These are phyloP conservation scores for Xylaria sp. DNA, from an alignment of 2,329 filamentous ascomycete species.

Conservation along the genomic window DNA sequence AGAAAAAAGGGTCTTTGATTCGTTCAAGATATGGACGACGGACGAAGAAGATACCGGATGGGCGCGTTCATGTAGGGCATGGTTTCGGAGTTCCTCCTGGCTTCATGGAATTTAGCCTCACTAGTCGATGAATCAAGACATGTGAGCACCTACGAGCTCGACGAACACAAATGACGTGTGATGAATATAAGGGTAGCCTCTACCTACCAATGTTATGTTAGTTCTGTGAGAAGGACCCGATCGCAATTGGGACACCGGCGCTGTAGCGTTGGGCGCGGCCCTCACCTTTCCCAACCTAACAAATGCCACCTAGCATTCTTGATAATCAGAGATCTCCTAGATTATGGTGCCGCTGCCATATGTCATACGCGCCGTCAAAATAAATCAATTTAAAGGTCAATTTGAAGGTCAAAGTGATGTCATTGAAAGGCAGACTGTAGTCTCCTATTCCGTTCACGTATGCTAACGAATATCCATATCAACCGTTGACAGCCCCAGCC, in stretches of 20 bases:
- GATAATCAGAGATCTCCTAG: neutral
- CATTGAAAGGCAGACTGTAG: constrained; percentile 34
- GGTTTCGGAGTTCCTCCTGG: constrained; percentile 57
- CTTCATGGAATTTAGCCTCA: constrained; percentile 58
- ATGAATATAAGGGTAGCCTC: constrained; percentile 21
- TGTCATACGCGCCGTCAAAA: constrained; percentile 1
- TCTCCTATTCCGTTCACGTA: constrained; percentile 23
- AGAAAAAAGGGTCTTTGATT: constrained; percentile 46
- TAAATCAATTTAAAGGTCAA: constrained; percentile 15
- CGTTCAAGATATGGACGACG: constrained; percentile 36
- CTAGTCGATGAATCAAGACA: constrained; percentile 56
- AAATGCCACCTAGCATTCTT: neutral
- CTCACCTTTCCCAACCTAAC: neutral
- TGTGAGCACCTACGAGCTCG: constrained; percentile 47
- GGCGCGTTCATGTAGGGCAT: constrained; percentile 56
- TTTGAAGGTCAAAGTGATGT: constrained; percentile 31
- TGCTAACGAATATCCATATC: constrained; percentile 34
- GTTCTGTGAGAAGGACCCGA: constrained; percentile 13
- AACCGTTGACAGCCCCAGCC: constrained; percentile 25
- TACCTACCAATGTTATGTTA: constrained; percentile 13
- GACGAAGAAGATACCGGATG: constrained; percentile 47
- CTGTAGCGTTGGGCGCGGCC: neutral
- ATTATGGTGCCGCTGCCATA: constrained; percentile 13
- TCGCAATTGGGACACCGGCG: constrained; percentile 7
- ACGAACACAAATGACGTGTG: constrained; percentile 30